These are phyloP conservation scores for Mortierella sp. DNA, from an alignment of 371 early-diverging fungal species.

Conservation along the genomic window DNA sequence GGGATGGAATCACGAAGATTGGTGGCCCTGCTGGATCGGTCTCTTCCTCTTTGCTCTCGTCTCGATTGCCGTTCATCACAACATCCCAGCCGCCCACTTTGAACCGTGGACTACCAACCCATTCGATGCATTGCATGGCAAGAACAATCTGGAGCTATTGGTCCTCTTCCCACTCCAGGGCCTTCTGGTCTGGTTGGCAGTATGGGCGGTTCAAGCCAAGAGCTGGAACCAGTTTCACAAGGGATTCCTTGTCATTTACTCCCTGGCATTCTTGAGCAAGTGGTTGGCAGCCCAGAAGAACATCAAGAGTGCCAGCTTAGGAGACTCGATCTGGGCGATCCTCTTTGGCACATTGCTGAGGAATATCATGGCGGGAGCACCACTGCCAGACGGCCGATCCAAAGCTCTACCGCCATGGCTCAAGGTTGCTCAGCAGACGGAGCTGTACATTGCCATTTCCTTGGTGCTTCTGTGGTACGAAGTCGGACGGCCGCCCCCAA, in stretches of 20 bases:
- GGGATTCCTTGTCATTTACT: conserved; percentile 62
- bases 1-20: conserved; percentile 74
- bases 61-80: conserved; percentile 58
- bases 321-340: conserved; percentile 74
- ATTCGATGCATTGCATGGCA: conserved; percentile 59
- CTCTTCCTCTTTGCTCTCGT: conserved; percentile 67
- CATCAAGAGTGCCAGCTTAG: conserved; percentile 62
- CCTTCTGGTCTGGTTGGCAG: conserved; percentile 58
- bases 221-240: conserved; percentile 58
- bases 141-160: conserved; percentile 59
- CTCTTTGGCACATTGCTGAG: conserved; percentile 64
- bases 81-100: conserved; percentile 62
- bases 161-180: conserved; percentile 66
- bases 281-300: conserved; percentile 64
- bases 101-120: conserved; percentile 62
- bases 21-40: conserved; percentile 75
- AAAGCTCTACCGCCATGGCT: conserved; percentile 61
- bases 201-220: conserved; percentile 56
- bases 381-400: conserved; percentile 48
- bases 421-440: conserved; percentile 69
- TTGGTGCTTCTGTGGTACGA: conserved; percentile 63
- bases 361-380: conserved; percentile 55
- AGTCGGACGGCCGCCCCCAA: too few species aligned
- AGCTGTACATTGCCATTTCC: conserved; percentile 70
- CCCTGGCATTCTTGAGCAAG: conserved; percentile 63